Evolutionary conservation across 2,329 filamentous ascomycete genomes (phyloP).

Genomic region (Xylaria sp.): DNA sequence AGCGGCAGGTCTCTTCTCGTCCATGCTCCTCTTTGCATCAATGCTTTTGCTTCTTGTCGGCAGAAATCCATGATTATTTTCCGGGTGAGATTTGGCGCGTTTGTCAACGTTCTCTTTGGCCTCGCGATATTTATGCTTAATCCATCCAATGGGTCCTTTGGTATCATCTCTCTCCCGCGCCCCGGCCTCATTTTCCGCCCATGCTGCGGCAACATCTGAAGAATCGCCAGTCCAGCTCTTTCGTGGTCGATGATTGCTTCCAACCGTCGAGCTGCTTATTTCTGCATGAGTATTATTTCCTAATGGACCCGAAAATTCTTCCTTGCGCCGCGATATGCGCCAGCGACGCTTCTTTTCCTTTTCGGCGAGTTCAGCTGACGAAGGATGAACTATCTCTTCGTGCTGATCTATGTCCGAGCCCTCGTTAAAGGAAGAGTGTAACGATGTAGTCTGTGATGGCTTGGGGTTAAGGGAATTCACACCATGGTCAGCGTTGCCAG

Average conservation of each 20-base stretch:
- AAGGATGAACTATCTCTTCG: constrained; percentile 61
- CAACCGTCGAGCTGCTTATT: constrained; percentile 74
- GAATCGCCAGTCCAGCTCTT: constrained; percentile 64
- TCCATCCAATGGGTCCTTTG: constrained; percentile 66
- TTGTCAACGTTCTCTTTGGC: constrained; percentile 67
- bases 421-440: constrained; percentile 82
- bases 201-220: constrained; percentile 56
- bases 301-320: constrained; percentile 64
- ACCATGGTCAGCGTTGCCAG: constrained; percentile 57
- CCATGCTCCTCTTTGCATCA: constrained; percentile 57
- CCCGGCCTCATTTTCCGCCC: constrained; percentile 53
- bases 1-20: constrained; percentile 45
- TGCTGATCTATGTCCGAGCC: constrained; percentile 81
- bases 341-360: constrained; percentile 76
- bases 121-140: constrained; percentile 69
- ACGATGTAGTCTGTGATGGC: constrained; percentile 78
- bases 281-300: constrained; percentile 72
- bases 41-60: constrained; percentile 59
- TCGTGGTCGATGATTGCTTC: constrained; percentile 63
- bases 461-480: constrained; percentile 67
- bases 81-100: constrained; percentile 66
- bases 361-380: constrained; percentile 59
- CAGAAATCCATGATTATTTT: constrained; percentile 49
- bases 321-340: constrained; percentile 76
- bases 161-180: constrained; percentile 59